A percentile compares a stretch with the other conserved stretches of the same genome.
phyloP scores from a whole-genome alignment of 1,284 basidiomycete genomes.

The Macrocybe sp. region DNA sequence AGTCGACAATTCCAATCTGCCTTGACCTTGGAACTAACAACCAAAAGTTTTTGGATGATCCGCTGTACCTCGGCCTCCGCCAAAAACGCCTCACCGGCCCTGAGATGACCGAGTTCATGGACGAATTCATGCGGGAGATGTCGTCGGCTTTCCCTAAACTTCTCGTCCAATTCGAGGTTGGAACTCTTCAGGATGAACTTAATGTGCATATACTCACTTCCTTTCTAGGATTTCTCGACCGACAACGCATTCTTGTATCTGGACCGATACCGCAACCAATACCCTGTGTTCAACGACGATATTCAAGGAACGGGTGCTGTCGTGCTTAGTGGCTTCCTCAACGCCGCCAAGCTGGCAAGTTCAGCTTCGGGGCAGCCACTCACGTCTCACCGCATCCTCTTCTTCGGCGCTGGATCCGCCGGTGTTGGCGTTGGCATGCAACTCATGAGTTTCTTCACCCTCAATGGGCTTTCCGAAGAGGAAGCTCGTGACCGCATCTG shows the following conservation, averaged over 20 bases:
- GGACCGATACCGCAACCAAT: conserved; percentile 65
- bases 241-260: conserved; percentile 86
- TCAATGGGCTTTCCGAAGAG: conserved; percentile 70
- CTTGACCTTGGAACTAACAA: conserved; percentile 90
- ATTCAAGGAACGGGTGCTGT: conserved; percentile 90
- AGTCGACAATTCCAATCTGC: conserved; percentile 83
- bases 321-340: conserved; percentile 87
- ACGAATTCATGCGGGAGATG: conserved; percentile 90
- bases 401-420: conserved; percentile 87
- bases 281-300: conserved; percentile 90
- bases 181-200: conserved; percentile 9
- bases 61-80: conserved; percentile 85
- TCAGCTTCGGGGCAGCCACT: conserved; percentile 68
- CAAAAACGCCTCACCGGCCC: conserved; percentile 62
- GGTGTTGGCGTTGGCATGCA: conserved; percentile 90
- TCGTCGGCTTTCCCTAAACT: conserved; percentile 72
- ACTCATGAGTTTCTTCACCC: conserved; percentile 84
- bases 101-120: conserved; percentile 81
- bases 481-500: conserved; percentile 80
- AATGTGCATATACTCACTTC: conserved; percentile 3
- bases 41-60: conserved; percentile 77
- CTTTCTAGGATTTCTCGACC: conserved; percentile 72
- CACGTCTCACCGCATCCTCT: conserved; percentile 81
- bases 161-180: conserved; percentile 85
- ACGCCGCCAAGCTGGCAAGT: conserved; percentile 78